Percentiles rank a stretch among this genome's conserved stretches.
These are phyloP conservation scores for Cystobasidium onofrii DNA, from an alignment of 768 basidiomycete genomes.

Conservation along the genomic window DNA sequence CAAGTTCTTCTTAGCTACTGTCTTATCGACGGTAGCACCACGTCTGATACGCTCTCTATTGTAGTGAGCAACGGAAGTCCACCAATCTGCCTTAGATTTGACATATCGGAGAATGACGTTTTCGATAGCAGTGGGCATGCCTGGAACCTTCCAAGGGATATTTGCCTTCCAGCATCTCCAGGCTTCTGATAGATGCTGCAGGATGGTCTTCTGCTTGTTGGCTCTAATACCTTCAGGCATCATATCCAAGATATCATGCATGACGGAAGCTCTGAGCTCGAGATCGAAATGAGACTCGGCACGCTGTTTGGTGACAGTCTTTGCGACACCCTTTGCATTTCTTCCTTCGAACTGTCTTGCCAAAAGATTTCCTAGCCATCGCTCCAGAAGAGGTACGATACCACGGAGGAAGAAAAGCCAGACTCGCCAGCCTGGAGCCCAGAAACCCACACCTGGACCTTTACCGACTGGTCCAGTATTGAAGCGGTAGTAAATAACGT, in stretches of 20 bases:
- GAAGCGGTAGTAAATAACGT: conserved; percentile 76
- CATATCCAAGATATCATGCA: conserved; percentile 99
- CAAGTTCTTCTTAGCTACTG: conserved; percentile 97
- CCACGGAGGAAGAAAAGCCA: conserved; percentile 99
- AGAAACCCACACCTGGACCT: conserved; percentile 97
- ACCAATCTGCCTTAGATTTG: conserved; percentile 99
- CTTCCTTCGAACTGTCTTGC: conserved; percentile 98
- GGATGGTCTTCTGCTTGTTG: conserved; percentile 98
- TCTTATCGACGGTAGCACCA: conserved; percentile 95
- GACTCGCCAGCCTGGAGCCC: conserved; percentile 99
- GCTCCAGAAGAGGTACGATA: conserved; percentile 90
- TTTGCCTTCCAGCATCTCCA: conserved; percentile 71
- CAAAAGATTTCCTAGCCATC: conserved; percentile 95
- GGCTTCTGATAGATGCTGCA: conserved; percentile 95
- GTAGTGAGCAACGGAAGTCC: conserved; percentile 96
- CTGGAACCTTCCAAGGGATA: conserved; percentile 99
- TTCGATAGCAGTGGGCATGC: conserved; percentile 98
- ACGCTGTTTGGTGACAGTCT: conserved; percentile 97
- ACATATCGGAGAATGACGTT: conserved; percentile 98
- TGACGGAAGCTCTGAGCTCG: conserved; percentile 92
- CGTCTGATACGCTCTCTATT: conserved; percentile 95
- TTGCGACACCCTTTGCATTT: conserved; percentile 75
- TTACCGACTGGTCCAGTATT: conserved; percentile 99
- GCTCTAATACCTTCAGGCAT: conserved; percentile 99
- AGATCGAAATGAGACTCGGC: conserved; percentile 98